Base-by-base conservation (phyloP, 2,329 filamentous ascomycete species). In the Colletotrichum cordylinicola region DNA sequence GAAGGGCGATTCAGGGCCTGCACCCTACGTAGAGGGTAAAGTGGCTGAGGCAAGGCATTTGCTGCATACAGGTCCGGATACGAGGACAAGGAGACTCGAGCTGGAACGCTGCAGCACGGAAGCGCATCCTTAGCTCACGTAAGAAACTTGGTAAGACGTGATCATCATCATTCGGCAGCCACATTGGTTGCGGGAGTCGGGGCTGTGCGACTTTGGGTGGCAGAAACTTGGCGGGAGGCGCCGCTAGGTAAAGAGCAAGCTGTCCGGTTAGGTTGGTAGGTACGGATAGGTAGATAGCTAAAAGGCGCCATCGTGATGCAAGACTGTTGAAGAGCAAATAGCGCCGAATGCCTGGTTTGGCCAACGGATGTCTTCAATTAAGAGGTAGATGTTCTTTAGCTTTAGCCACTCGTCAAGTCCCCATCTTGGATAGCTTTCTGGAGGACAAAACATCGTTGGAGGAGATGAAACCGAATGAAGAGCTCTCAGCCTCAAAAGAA, bases 131-230 rank as follows among this genome's bases (percentile, higher is more conserved):
- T 18, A 52, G 62, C 72, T 72, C 72, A 72, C 72, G 70, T 75
- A 73, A 75, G 70, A 68, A 73, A 73, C 43, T 58, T 64, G 64
- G 48, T 37, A 31, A 56, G 24, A 56, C 37, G 70, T 52, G 27
- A 35, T 29, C 16, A n/a, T 56, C 16, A 68, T 66, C 9, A 9
- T n/a, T 33, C 15, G 13, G 35, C 58, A 74, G 67, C 66, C 65
- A 68, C 43, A 21, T 31, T 52, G 39, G 56, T 43, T 55, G 58
- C 31, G 52, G 16, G 56, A 48, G 48, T 64, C 35, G 58, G 70
- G 73, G 70, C 70, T 73, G 64, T 75, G 73, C 58, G 43, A 65
- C 58, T 52, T 52, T 52, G 43, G 12, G 70, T 68, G 70, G 73
- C 73, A 67, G 48, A 21, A 18, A 27, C 35, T 58, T 21, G 37